These are phyloP conservation scores for Vicia villosa DNA, from an alignment of 306 rosid genomes.

Conservation along the genomic window DNA sequence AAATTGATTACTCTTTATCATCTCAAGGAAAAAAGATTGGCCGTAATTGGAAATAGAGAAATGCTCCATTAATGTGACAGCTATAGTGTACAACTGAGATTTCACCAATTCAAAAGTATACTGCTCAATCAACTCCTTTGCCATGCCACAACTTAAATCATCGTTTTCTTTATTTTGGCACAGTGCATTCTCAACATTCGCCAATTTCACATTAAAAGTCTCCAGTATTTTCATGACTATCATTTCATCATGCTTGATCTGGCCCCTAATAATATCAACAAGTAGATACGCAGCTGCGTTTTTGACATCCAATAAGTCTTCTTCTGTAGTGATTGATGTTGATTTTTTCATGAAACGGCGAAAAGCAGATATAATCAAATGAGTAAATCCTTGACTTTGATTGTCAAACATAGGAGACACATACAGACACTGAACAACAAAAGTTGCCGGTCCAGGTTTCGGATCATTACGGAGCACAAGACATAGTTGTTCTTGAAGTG, in stretches of 20 bases:
- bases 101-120: constrained; percentile 63
- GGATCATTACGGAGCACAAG: constrained; percentile 81
- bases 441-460: constrained; percentile 83
- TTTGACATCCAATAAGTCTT: constrained; percentile 55
- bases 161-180: constrained; percentile 46
- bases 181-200: constrained; percentile 64
- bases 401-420: constrained; percentile 72
- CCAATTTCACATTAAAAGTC: constrained; percentile 64
- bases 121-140: constrained; percentile 58
- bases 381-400: constrained; percentile 79
- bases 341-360: constrained; percentile 64
- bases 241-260: constrained; percentile 67
- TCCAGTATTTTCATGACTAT: constrained; percentile 74
- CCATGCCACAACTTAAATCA: constrained; percentile 48
- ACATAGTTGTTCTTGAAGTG: constrained; percentile 79
- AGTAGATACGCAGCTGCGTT: constrained; percentile 71
- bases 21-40: constrained; percentile 64
- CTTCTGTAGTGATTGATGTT: constrained; percentile 38
- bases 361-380: constrained; percentile 76
- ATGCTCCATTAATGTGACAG: constrained; percentile 83
- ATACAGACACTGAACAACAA: constrained; percentile 75
- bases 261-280: constrained; percentile 69
- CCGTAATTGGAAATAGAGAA: constrained; percentile 68
- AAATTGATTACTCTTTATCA: constrained; percentile 69
- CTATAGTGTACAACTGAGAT: constrained; percentile 61